These are phyloP conservation scores for Dactylonectria estremocensis DNA, from an alignment of 2,329 filamentous ascomycete genomes.

Conservation along the genomic window DNA sequence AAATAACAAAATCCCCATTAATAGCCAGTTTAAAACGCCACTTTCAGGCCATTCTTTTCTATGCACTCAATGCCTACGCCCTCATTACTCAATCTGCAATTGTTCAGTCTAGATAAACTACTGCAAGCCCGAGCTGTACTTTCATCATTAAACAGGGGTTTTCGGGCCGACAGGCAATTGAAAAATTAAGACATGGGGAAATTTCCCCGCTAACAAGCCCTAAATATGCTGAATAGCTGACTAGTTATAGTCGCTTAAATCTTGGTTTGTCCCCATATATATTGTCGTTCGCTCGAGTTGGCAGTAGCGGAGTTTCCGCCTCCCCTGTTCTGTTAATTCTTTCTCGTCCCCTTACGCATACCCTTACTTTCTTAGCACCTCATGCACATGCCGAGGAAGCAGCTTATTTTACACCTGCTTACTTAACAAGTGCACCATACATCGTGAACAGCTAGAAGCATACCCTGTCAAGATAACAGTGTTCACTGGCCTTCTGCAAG, in stretches of 20 bases:
- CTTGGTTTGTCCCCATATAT: no score
- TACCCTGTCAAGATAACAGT: not conserved
- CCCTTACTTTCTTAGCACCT: slow-evolving; percentile 1
- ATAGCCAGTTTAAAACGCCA: not conserved
- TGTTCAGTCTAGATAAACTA: slow-evolving; percentile 5
- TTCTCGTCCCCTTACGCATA: not conserved
- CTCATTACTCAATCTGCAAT: not conserved
- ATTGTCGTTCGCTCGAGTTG: not conserved
- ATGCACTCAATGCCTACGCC: not conserved
- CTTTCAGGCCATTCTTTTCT: slow-evolving; percentile 6
- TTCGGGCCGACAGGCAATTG: slow-evolving; percentile 12
- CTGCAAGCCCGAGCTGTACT: not conserved
- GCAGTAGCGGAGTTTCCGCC: slow-evolving; percentile 2
- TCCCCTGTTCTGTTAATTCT: slow-evolving; percentile 1
- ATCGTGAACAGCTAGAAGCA: not conserved
- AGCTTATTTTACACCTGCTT: not conserved
- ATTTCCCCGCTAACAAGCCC: slow-evolving; percentile 10
- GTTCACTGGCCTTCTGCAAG: not conserved
- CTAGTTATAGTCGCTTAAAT: no score
- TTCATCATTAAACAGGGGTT: slow-evolving; percentile 12
- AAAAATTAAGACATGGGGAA: slow-evolving; percentile 9
- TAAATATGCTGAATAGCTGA: not conserved
- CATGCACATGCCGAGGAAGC: not conserved
- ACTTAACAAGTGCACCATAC: not conserved
- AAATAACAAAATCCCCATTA: not conserved